Evolutionary conservation across 176 grass and related monocot species (phyloP), one percentile per base, ranked within the genome.

Genomic region (Phragmites australis): DNA sequence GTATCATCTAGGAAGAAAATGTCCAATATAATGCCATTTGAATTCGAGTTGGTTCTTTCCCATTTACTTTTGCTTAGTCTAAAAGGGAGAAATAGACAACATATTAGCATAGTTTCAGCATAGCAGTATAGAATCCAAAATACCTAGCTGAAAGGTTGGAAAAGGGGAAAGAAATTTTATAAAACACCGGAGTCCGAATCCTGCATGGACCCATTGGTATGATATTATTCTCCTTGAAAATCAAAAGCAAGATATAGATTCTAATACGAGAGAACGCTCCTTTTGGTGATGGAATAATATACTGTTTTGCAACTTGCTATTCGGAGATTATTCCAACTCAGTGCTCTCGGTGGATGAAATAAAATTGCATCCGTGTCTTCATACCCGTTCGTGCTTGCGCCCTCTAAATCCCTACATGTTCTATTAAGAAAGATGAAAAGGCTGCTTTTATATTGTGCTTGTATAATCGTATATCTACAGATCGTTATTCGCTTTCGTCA

Each of bases 211-310:
- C 41, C 70, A 59, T 49, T 8, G 21, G 4, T 16, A 44, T 21
- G 72, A 87, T 82, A 82, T 87, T 76, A 49, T 82, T 87, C 78
- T 42, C 7, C 75, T 45, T 71, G 34, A 31, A 65, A 70, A 71
- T 34, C 2, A 59, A 76, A 81, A 76, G 32, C 44, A 52, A 69
- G 63, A 82, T 87, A 61, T 82, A 43, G 30, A 81, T 87, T 76
- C 71, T 81, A 49, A 58, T 68, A 40, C 6, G 43, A 7, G 43
- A 81, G 43, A 65, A 26, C 17, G 29, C 12, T 26, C 30, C 63
- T 81, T 80, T 71, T 62, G 43, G 78, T 53, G 32, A 87, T n/a
- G 54, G 44, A 82, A 87, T 70, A 82, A 87, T 70, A 54, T 59
- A 41, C 40, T 62, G 8, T 31, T 8, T 49, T 32, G 44, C 78